Evolutionary conservation across 73 alveolate genomes (phyloP).

Genomic region (Tetrahymena elliotti): DNA sequence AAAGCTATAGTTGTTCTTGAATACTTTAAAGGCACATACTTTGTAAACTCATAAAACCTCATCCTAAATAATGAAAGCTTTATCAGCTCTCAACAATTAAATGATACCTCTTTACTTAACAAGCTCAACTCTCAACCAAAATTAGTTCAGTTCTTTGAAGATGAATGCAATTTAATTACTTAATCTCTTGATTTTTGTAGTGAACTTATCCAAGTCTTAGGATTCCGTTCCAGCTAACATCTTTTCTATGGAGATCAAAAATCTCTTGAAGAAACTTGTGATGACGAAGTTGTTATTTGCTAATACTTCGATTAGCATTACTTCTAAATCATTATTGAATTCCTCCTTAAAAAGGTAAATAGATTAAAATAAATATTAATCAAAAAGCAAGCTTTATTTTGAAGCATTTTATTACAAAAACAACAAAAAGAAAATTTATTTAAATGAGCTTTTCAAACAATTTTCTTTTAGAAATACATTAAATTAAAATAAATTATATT

Average conservation of each 20-base stretch:
- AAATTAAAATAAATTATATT: no score
- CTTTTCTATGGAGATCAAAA: neutral
- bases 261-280: neutral
- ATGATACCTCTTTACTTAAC: neutral
- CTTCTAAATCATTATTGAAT: neutral
- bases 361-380: no score
- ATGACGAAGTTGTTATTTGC: neutral
- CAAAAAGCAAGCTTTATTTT: no score
- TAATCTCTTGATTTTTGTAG: neutral
- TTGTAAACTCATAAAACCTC: neutral
- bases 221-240: neutral
- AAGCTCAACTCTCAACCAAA: neutral
- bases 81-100: neutral
- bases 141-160: neutral
- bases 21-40: neutral
- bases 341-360: neutral
- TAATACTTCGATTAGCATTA: neutral
- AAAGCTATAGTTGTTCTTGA: neutral
- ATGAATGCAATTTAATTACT: neutral
- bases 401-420: no score
- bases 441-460: no score
- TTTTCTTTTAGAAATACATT: no score
- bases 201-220: neutral
- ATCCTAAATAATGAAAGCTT: neutral
- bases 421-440: no score